Base-by-base conservation (phyloP, 164 flowering plant genomes). In the Hamamelis virginiana region DNA sequence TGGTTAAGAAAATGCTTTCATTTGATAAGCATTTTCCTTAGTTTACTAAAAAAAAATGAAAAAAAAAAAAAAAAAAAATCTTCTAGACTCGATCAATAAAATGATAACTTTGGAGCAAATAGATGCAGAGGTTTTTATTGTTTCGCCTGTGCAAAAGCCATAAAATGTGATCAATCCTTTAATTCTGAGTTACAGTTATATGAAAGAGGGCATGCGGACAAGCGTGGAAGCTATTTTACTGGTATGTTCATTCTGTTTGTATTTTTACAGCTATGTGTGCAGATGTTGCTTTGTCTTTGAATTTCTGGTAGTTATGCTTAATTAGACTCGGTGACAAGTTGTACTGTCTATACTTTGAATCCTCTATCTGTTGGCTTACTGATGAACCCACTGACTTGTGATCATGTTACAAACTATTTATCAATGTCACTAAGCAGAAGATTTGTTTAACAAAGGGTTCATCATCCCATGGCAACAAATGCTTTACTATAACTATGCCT, bases 151-250 rank as follows among this genome's bases (percentile, higher is more conserved):
- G 3, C 64, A 2, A 16, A 16, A 59, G 11, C 51, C 15, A 43
- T 59, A 59, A 57, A 57, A 60, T 48, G 33, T 69, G 16, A 61
- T 61, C 51, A 14, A 11, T 60, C 21, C 44, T 46, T 64, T 64
- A 67, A 18, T 43, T 67, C 58, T 64, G 38, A 12, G 18, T 52
- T 74, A 28, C 87, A 95, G 98, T 67, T 95, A 95, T 74, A 87
- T 89, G 93, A 92, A 91, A 72, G 98, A 95, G 70, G 98, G 98
- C 26, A 92, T 95, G 98, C 86, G 98, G 84, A 91, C 97, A 0
- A 95, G 97, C 62, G 98, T 95, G 8, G 98, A 95, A 81, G 98
- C 87, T n/a, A 91, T 95, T 83, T 77, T 95, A 62, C 78, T 95
- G 93, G 98, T 95, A 67, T 21, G 69, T 59, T 25, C 3, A 1